Evolutionary conservation across 2,329 filamentous ascomycete genomes (phyloP).

Genomic region (Phoma herbarum): DNA sequence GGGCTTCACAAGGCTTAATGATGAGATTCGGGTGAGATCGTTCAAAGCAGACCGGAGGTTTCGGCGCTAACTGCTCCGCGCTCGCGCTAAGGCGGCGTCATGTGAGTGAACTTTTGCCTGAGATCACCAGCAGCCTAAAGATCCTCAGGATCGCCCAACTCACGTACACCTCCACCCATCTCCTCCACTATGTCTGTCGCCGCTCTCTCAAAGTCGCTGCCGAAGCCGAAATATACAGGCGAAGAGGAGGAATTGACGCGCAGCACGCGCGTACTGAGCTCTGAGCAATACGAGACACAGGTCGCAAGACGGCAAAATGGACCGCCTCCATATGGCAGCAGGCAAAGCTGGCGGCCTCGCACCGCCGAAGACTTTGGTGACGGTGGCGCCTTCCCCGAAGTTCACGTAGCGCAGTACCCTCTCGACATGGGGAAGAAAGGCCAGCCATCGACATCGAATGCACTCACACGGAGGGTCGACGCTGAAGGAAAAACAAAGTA

Average conservation of each 20-base stretch:
- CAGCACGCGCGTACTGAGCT: constrained; percentile 82
- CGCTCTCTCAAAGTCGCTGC: constrained; percentile 81
- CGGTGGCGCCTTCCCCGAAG: constrained; percentile 94
- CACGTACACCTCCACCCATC: constrained; percentile 15
- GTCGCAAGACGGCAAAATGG: constrained; percentile 75
- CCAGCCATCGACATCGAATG: constrained; percentile 71
- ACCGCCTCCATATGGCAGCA: constrained; percentile 86
- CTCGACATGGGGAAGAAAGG: constrained; percentile 90
- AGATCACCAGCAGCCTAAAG: constrained; percentile 5
- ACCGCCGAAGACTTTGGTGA: constrained; percentile 92
- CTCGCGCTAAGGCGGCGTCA: background rate
- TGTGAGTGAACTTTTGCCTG: constrained; percentile 19
- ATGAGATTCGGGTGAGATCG: background rate
- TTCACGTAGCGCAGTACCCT: constrained; percentile 93
- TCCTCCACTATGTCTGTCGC: constrained; percentile 46
- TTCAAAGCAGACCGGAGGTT: background rate
- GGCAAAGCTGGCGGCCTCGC: constrained; percentile 89
- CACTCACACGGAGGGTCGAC: constrained; percentile 91
- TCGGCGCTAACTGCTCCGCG: background rate
- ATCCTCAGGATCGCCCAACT: constrained; percentile 8
- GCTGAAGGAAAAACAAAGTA: constrained; percentile 94
- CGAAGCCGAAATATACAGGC: constrained; percentile 89
- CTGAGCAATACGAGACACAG: constrained; percentile 84
- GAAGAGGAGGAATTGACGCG: constrained; percentile 85
- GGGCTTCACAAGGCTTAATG: background rate